phyloP scores from a whole-genome alignment of 345 rosid genomes.

The Ailanthus altissimus region DNA sequence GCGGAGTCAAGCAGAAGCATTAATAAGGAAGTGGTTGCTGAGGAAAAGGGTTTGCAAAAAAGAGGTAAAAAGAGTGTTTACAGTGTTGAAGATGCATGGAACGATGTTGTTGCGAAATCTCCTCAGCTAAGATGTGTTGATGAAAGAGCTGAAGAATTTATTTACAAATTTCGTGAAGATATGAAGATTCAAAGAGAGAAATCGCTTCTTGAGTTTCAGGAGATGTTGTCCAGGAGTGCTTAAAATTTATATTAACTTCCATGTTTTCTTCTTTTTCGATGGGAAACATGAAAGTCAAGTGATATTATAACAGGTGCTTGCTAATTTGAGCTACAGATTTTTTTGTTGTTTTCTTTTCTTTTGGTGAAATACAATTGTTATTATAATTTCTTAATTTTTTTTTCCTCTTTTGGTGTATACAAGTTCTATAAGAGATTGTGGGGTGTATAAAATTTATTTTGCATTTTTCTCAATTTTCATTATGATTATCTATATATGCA shows the following conservation, averaged over 20 bases:
- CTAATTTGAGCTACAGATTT: neutral
- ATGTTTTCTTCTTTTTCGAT: slow-evolving; percentile 12
- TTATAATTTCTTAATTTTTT: neutral
- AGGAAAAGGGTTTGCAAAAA: neutral
- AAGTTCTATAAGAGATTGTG: neutral
- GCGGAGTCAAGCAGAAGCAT: slow-evolving; percentile 35
- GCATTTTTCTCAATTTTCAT: neutral
- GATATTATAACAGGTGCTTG: neutral
- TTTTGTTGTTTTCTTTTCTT: neutral
- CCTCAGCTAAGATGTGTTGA: slow-evolving; percentile 77
- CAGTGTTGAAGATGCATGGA: slow-evolving; percentile 82
- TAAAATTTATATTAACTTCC: slow-evolving; percentile 18
- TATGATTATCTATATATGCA: neutral
- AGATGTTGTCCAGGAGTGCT: slow-evolving; percentile 67
- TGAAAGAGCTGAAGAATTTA: slow-evolving; percentile 88
- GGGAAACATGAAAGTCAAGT: slow-evolving; percentile 8
- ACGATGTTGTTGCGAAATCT: slow-evolving; percentile 66
- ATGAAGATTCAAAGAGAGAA: slow-evolving; percentile 66
- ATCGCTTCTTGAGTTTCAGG: slow-evolving; percentile 60
- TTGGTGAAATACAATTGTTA: neutral
- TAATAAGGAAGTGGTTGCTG: slow-evolving; percentile 31
- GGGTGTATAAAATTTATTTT: neutral
- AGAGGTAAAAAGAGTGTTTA: slow-evolving; percentile 28
- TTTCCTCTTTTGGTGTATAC: neutral
- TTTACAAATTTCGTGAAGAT: slow-evolving; percentile 58